Conservation (phyloP, 2,329 filamentous ascomycete species). For the Shiraia sp. region DNA sequence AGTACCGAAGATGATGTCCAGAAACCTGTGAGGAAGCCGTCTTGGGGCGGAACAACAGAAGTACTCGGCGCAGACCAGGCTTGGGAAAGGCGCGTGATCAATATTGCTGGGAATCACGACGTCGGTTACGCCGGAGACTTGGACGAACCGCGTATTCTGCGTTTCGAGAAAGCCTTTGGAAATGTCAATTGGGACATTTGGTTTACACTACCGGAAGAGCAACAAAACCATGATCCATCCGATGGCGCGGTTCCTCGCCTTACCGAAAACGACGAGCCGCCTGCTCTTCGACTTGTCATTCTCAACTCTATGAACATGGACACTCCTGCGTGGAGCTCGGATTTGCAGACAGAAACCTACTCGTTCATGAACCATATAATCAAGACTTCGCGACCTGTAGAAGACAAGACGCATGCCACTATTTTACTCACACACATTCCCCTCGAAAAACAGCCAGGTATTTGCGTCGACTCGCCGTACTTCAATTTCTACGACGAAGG, state of each 20-base stretch:
- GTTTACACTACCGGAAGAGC: constrained; percentile 52
- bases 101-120: constrained; percentile 93
- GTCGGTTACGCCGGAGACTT: constrained; percentile 95
- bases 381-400: constrained; percentile 62
- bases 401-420: constrained; percentile 70
- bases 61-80: constrained; percentile 50
- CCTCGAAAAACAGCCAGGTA: constrained; percentile 77
- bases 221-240: constrained; percentile 2
- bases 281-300: constrained; percentile 79
- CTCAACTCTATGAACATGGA: constrained; percentile 96
- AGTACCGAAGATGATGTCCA: background rate
- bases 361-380: constrained; percentile 73
- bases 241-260: background rate
- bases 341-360: constrained; percentile 77
- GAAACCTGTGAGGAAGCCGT: constrained; percentile 15
- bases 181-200: constrained; percentile 87
- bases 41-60: constrained; percentile 39
- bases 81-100: constrained; percentile 82
- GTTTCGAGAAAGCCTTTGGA: constrained; percentile 86
- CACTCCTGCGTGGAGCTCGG: constrained; percentile 69
- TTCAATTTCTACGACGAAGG: constrained; percentile 75
- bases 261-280: constrained; percentile 41
- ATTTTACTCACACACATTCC: constrained; percentile 91
- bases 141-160: constrained; percentile 70
- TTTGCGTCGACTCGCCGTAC: constrained; percentile 83